Conservation (phyloP, 2,329 filamentous ascomycete species). For the Aspergillus ibericus region DNA sequence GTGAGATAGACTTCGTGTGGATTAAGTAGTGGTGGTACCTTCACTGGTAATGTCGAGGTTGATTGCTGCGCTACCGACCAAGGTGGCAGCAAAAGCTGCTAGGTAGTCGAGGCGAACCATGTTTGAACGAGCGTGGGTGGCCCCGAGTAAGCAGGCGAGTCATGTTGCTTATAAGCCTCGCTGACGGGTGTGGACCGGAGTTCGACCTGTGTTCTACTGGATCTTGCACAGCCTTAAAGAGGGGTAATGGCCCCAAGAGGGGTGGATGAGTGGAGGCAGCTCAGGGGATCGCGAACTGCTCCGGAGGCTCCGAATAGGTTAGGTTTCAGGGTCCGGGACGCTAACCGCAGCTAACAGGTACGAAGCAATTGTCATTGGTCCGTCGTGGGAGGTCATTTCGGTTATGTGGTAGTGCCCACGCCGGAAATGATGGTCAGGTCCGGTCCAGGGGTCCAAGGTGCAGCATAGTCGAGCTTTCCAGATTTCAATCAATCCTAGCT, state of each 20-base stretch:
- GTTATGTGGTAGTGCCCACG: no score
- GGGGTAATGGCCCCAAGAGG: background rate
- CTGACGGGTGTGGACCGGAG: background rate
- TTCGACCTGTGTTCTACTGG: background rate
- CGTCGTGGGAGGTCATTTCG: no score
- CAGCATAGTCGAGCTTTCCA: no score
- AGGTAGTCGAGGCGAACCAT: background rate
- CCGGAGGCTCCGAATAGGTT: background rate
- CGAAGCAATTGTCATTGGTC: no score
- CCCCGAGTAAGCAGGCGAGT: background rate
- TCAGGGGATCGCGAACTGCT: background rate
- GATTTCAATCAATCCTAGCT: no score
- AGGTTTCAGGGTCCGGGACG: background rate
- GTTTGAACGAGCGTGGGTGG: background rate
- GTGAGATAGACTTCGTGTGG: background rate
- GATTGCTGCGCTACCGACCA: background rate
- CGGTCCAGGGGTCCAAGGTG: no score
- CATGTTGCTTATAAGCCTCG: background rate
- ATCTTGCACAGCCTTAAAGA: background rate
- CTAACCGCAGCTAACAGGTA: no score
- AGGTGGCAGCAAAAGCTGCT: background rate
- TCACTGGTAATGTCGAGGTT: constrained; percentile 1
- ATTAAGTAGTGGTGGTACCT: background rate
- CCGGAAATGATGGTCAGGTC: no score
- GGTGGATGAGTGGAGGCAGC: background rate